Base-by-base conservation (phyloP, 345 rosid species). In the Linum trigynum region DNA sequence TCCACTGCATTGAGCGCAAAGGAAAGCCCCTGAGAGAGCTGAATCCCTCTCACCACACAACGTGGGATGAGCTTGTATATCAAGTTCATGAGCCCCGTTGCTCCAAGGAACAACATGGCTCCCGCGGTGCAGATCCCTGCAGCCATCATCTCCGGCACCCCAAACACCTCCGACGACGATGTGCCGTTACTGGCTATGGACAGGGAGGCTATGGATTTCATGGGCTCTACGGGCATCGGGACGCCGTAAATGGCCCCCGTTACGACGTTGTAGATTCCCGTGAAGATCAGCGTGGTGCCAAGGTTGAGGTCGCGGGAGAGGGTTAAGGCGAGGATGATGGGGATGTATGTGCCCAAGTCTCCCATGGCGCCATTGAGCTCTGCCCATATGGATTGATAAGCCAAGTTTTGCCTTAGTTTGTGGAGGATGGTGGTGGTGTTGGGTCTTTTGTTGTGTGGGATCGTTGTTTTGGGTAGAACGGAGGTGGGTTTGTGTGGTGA, bases 171-270 rank as follows among this genome's bases (percentile, higher is more conserved):
- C 32, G 0, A 0, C 32, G 32, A 23, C 32, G 32, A 1, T 1
- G 32, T 23, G 43, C 74, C 83, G 1, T 78, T 63, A 5, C 73
- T 76, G 2, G 92, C 83, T 15, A 91, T 80, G 36, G 89, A 96
- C 8, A 74, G 94, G 0, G 96, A 95, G 0, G 92, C 90, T 0
- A 91, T 88, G 0, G 95, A 77, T 65, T 91, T 91, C 96, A 91
- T 85, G 55, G 96, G 96, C 64, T 91, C 94, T 12, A 91, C 98
- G 5, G 96, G 95, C 96, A 91, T 86, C 1, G 92, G 95, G 9
- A 89, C 95, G 0, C 95, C 96, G 55, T 89, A 86, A 5, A 85
- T 40, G 38, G 84, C 90, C 41, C 90, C 92, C 0, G 96, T 89
- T 67, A 89, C 66, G 3, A 80, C 64, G 84, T 89, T 89, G 81